Evolutionary conservation across 2,329 filamentous ascomycete species (phyloP), one percentile per base, ranked within the genome.

Genomic region (Colletotrichum sp.): DNA sequence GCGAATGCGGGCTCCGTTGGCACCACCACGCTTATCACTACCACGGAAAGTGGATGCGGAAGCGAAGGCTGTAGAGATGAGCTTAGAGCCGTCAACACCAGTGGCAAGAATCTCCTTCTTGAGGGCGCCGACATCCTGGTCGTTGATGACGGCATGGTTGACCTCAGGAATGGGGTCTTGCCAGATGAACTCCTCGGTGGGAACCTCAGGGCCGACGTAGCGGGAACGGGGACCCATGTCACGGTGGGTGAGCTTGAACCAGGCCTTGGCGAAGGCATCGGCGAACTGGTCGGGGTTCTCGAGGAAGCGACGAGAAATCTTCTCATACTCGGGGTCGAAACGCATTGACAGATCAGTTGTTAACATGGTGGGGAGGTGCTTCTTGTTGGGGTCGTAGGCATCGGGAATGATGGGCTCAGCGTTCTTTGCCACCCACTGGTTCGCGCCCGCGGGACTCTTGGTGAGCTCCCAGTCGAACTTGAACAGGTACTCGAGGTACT

Each of bases 171-270:
- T 84, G 16, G 93, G 93, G 81, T 96, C 94, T 82, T 96, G 93
- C 94, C 94, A 96, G 80, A 92, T 82, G n/a, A 94, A 88, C 15
- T 89, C 87, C 88, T 96, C 93, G 68, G 88, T 87, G 62, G 94
- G 94, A 21, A 95, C 88, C 84, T 96, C 94, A 2, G 94, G 94
- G 30, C 94, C 94, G 62, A 95, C 81, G 88, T 94, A 96, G 82
- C 93, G 93, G 26, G 89, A 83, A 69, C 91, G 88, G 55, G 94
- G 94, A 15, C 94, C 94, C 86, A 96, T 90, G 83, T 96, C 94
- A 86, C 94, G 94, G 87, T 96, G 94, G 36, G 94, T 88, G 57
- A 96, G 90, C 91, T 96, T 96, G 91, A 95, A 96, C 94, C 94
- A 96, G 18, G 94, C 94, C 67, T 91, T 91, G 24, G 90, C 88